Conservation (phyloP, 371 early-diverging fungal genomes). For the Globomyces sp. region DNA sequence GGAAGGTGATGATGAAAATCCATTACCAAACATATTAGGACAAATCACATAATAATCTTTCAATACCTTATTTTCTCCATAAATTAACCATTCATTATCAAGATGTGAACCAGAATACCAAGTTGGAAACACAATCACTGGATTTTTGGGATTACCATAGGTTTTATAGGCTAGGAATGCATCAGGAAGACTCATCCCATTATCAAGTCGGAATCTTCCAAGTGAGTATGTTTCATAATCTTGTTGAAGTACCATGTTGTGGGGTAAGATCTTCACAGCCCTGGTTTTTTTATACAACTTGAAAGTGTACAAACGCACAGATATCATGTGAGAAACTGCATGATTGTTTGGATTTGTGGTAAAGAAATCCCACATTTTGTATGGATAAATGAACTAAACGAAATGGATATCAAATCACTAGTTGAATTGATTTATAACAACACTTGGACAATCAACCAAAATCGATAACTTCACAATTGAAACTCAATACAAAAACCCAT, state of each 20-base stretch:
- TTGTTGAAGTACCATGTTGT: neutral
- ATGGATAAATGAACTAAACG: too few relatives aligned
- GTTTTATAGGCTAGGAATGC: conserved; percentile 14
- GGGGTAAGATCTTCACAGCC: too few relatives aligned
- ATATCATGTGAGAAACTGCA: too few relatives aligned
- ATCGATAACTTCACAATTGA: too few relatives aligned
- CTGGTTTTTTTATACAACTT: too few relatives aligned
- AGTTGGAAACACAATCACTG: neutral
- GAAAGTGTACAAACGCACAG: too few relatives aligned
- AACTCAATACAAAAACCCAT: too few relatives aligned
- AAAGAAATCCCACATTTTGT: too few relatives aligned
- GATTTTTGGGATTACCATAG: neutral
- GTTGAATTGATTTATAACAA: too few relatives aligned
- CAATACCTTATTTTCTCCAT: neutral
- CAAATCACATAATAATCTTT: neutral
- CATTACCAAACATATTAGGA: conserved; percentile 7
- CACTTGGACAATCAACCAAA: too few relatives aligned
- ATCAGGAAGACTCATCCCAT: neutral
- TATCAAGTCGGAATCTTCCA: neutral
- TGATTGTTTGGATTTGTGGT: too few relatives aligned
- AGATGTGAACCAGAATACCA: conserved; percentile 13
- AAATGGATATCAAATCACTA: too few relatives aligned
- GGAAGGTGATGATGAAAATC: neutral
- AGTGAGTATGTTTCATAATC: conserved; percentile 7
- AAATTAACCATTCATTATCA: conserved; percentile 9